These are phyloP conservation scores for Claviceps fusiformis DNA, from an alignment of 2,329 filamentous ascomycete genomes.

Conservation along the genomic window DNA sequence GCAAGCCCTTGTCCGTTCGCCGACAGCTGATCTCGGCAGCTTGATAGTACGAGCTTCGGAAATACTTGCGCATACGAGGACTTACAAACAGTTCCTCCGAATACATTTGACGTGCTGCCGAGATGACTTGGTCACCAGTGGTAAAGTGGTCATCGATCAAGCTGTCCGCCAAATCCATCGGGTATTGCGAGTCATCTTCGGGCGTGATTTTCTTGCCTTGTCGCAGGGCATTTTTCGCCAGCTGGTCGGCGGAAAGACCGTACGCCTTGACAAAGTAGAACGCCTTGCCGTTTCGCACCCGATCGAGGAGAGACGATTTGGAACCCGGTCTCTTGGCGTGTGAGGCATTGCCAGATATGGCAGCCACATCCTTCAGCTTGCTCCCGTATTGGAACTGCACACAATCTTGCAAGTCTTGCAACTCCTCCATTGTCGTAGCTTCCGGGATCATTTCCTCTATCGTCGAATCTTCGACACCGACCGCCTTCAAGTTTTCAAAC, in stretches of 20 bases:
- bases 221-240: slow-evolving; percentile 74
- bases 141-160: slow-evolving; percentile 60
- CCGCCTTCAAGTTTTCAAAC: slow-evolving; percentile 56
- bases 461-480: slow-evolving; percentile 54
- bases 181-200: slow-evolving; percentile 68
- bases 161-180: slow-evolving; percentile 76
- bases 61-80: slow-evolving; percentile 77
- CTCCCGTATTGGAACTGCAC: slow-evolving; percentile 84
- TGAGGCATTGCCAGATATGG: slow-evolving; percentile 48
- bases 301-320: slow-evolving; percentile 68
- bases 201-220: slow-evolving; percentile 67
- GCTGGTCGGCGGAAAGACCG: slow-evolving; percentile 75
- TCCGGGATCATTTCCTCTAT: slow-evolving; percentile 71
- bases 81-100: slow-evolving; percentile 81
- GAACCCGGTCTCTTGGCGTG: slow-evolving; percentile 70
- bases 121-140: slow-evolving; percentile 62
- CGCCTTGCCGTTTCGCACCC: slow-evolving; percentile 65
- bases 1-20: slow-evolving; percentile 85
- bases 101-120: slow-evolving; percentile 74
- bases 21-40: slow-evolving; percentile 75
- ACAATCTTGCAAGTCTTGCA: slow-evolving; percentile 94
- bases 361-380: slow-evolving; percentile 67
- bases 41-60: slow-evolving; percentile 72
- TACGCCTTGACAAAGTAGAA: slow-evolving; percentile 78
- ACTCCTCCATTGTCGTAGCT: slow-evolving; percentile 80